phyloP scores from a whole-genome alignment of 306 rosid species.

The Herpetospermum pedunculosum region DNA sequence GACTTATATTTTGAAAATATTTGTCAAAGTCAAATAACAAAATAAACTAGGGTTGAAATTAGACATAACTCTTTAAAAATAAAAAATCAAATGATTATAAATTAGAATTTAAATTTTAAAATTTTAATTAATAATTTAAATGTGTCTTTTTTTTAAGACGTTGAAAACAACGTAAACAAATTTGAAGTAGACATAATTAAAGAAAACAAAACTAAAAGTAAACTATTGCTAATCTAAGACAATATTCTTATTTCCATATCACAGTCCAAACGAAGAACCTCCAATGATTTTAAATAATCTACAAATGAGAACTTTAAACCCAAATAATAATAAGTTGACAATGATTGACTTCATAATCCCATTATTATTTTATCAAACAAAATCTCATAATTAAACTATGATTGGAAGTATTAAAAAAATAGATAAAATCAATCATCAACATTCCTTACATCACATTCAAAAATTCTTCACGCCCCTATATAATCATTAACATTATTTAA shows the following conservation, averaged over 20 bases:
- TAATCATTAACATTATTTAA: neutral
- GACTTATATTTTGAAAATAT: too few relatives aligned
- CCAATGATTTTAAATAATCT: neutral
- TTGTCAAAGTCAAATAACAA: too few relatives aligned
- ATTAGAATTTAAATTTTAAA: too few relatives aligned
- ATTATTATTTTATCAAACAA: neutral
- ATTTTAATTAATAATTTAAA: too few relatives aligned
- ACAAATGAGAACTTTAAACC: neutral
- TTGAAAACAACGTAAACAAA: too few relatives aligned
- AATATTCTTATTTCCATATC: neutral
- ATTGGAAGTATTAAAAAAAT: neutral
- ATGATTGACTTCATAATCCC: neutral
- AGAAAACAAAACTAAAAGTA: neutral
- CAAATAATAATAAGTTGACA: constrained; percentile 1
- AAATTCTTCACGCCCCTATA: neutral
- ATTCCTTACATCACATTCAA: neutral
- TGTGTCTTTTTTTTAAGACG: too few relatives aligned
- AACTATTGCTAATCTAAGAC: neutral
- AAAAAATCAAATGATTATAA: too few relatives aligned
- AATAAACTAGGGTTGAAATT: too few relatives aligned
- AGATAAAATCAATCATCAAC: neutral
- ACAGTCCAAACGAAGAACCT: neutral
- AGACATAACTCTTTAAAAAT: too few relatives aligned
- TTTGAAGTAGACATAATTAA: neutral
- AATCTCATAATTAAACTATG: neutral